Evolutionary conservation across 2,329 filamentous ascomycete genomes (phyloP), one percentile per base, ranked within the genome.

Genomic region (Lizonia empirigonia): DNA sequence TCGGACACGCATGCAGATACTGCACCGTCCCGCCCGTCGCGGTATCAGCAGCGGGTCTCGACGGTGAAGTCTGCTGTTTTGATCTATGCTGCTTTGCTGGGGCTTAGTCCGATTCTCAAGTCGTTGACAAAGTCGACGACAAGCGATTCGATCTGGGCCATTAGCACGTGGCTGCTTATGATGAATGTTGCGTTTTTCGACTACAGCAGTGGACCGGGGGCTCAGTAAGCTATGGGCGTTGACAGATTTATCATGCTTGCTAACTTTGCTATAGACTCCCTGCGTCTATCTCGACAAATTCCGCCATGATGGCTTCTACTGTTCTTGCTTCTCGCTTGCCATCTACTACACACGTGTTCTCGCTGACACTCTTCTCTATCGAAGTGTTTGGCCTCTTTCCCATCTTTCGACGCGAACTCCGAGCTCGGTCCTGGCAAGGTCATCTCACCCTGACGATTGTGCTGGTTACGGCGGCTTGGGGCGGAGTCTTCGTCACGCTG

Each of bases 181-280:
- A 93, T 97, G 75, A 99, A 99, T 73, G 91, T 97, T 55, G 95
- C 96, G 75, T 97, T 95, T 72, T 97, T 97, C 69, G 94, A 99
- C 79, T 99, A 99, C 73, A 90, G 90, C 9, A 88, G 89, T 32
- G 82, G 84, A 26, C 76, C 80, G 32, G 80, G 78, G 75, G 84
- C 72, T 32, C 81, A 81, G 72, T 76, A 69, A 52, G 69, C 56
- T 38, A 13, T 7, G 39, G 13, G n/a, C 7, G 13, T 27, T 15
- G n/a, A 32, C 18, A 34, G 41, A 22, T 29, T 49, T 27, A 42
- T 26, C 49, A 47, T 44, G 33, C 33, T 38, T 47, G 51, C 51
- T 60, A 55, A 65, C 34, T 5, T 32, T 26, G 29, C 33, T 44
- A 34, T 45, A 88, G 86, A 62, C 87, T 90, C 61, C 87, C 87